These are phyloP conservation scores for Puccinia brachypodii DNA, from an alignment of 1,284 basidiomycete genomes.

Conservation along the genomic window DNA sequence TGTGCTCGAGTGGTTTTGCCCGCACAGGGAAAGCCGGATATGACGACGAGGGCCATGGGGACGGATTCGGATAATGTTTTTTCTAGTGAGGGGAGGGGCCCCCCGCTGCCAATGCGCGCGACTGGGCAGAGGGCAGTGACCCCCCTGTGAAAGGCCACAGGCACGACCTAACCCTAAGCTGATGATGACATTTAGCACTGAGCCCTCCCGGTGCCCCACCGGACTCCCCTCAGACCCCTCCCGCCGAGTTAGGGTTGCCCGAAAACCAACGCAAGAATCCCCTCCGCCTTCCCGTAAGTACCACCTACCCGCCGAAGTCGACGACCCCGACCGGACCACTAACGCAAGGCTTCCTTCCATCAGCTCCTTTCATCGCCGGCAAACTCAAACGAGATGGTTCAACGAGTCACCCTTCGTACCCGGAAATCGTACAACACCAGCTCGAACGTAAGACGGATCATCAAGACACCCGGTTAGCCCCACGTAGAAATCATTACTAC, in stretches of 20 bases:
- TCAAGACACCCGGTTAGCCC: constrained; percentile 75
- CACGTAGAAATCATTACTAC: not conserved
- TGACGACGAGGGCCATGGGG: constrained; percentile 32
- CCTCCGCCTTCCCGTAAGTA: not conserved
- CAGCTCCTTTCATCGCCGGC: constrained; percentile 2
- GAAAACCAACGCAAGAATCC: not conserved
- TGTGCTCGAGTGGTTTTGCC: constrained; percentile 42
- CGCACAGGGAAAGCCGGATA: constrained; percentile 39
- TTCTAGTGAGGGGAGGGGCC: not conserved
- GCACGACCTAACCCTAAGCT: constrained; percentile 20
- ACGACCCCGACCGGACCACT: not conserved
- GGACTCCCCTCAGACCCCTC: not conserved
- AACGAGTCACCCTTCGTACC: constrained; percentile 99
- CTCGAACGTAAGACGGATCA: constrained; percentile 88
- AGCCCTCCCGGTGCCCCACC: not conserved
- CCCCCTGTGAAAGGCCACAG: not conserved
- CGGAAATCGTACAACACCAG: constrained; percentile 98
- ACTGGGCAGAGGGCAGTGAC: too few species aligned
- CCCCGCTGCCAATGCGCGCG: too few species aligned
- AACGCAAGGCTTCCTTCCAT: not conserved
- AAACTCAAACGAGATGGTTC: constrained; percentile 68
- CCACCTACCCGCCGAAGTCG: not conserved
- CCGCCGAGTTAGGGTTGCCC: not conserved
- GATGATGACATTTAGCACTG: not conserved
- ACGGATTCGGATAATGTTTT: not conserved